Evolutionary conservation across 805 yeast genomes (phyloP).

Genomic region (Pichia californica): DNA sequence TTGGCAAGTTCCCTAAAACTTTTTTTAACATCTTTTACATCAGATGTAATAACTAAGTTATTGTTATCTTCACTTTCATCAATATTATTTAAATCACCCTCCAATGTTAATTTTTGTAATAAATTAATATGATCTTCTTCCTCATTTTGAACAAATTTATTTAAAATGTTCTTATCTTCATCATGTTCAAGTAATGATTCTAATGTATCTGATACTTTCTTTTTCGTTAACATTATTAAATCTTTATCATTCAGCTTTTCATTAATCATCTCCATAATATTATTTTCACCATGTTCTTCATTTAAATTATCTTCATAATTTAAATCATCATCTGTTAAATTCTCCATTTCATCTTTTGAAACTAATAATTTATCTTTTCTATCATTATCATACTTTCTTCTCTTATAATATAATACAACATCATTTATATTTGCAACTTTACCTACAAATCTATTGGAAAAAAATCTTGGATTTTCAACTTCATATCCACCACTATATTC

Average conservation of each 20-base stretch:
- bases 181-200: constrained; percentile 60
- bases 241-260: constrained; percentile 57
- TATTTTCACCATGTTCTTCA: constrained; percentile 21
- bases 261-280: constrained; percentile 48
- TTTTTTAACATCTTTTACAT: constrained; percentile 21
- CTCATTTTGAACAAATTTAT: constrained; percentile 54
- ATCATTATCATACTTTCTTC: constrained; percentile 14
- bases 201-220: constrained; percentile 69
- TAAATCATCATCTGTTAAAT: constrained; percentile 31
- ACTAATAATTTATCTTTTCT: not conserved
- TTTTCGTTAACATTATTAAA: constrained; percentile 64
- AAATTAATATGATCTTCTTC: constrained; percentile 45
- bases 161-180: constrained; percentile 71
- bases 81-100: constrained; percentile 27
- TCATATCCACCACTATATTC: constrained; percentile 90
- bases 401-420: constrained; percentile 59
- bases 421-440: constrained; percentile 87
- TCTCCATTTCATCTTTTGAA: not conserved
- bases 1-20: constrained; percentile 27
- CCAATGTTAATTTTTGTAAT: constrained; percentile 38
- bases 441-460: constrained; percentile 87
- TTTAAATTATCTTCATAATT: constrained; percentile 18
- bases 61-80: constrained; percentile 19
- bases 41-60: not conserved
- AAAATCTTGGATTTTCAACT: constrained; percentile 83